phyloP scores from a whole-genome alignment of 1,284 basidiomycete genomes.

The Phenoliferia sp. region DNA sequence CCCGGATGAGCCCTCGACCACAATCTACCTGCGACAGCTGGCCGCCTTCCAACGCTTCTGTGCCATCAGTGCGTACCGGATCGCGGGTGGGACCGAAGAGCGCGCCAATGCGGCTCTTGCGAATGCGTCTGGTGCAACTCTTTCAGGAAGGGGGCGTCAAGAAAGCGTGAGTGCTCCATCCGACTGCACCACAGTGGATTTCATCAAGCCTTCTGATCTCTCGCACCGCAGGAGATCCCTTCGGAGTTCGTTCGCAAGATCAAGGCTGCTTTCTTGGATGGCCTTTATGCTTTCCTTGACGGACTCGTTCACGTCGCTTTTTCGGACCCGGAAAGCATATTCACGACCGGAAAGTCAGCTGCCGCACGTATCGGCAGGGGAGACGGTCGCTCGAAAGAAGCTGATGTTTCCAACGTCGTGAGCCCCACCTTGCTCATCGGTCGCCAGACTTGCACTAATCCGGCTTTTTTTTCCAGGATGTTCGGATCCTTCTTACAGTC shows the following conservation, averaged over 20 bases:
- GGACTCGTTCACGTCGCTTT: conserved; percentile 81
- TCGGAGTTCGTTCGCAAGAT: conserved; percentile 56
- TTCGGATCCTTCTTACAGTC: conserved; percentile 78
- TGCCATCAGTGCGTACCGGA: conserved; percentile 70
- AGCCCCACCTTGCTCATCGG: not conserved
- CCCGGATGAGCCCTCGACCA: conserved; percentile 46
- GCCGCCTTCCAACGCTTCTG: conserved; percentile 79
- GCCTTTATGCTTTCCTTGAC: conserved; percentile 81
- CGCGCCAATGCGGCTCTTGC: conserved; percentile 24
- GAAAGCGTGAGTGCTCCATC: conserved; percentile 1
- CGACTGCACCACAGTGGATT: not conserved
- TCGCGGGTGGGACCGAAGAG: conserved; percentile 71
- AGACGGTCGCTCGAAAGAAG: conserved; percentile 33
- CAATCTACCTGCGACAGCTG: conserved; percentile 62
- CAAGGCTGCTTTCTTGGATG: conserved; percentile 80
- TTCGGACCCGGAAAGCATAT: conserved; percentile 49
- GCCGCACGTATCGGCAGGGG: conserved; percentile 17
- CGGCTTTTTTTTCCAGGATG: conserved; percentile 55
- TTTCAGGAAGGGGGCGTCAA: not conserved
- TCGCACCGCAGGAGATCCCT: conserved; percentile 34
- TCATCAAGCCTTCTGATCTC: too few species aligned
- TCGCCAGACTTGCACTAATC: not conserved
- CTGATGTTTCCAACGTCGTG: conserved; percentile 40
- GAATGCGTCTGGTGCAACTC: not conserved
- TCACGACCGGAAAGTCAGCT: not conserved